phyloP scores from a whole-genome alignment of 768 basidiomycete species.

The Phylloporus sp. region DNA sequence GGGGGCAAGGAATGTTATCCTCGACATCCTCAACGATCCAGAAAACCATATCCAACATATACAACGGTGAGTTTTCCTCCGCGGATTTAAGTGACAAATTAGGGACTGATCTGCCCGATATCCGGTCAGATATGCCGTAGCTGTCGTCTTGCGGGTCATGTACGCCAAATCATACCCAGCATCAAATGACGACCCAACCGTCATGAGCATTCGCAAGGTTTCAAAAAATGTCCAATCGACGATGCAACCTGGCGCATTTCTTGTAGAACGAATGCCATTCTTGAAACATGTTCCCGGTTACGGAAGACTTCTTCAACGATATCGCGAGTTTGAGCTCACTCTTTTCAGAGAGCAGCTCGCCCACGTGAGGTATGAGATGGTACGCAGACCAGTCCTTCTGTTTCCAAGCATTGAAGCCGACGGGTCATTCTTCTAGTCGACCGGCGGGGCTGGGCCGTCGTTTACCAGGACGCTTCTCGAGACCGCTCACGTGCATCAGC shows the following conservation, averaged over 20 bases:
- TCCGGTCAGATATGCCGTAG: slow-evolving; percentile 18
- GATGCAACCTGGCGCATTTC: slow-evolving; percentile 44
- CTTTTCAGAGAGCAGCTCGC: slow-evolving; percentile 44
- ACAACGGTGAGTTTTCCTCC: slow-evolving; percentile 4
- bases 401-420: not conserved
- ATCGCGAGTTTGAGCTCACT: slow-evolving; percentile 44
- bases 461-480: slow-evolving; percentile 54
- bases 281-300: slow-evolving; percentile 50
- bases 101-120: not conserved
- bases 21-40: slow-evolving; percentile 19
- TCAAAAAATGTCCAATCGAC: slow-evolving; percentile 26
- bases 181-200: slow-evolving; percentile 11
- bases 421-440: slow-evolving; percentile 5
- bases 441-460: slow-evolving; percentile 15
- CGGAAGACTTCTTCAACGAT: slow-evolving; percentile 24
- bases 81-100: not conserved
- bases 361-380: slow-evolving; percentile 1
- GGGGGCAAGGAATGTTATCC: slow-evolving; percentile 15
- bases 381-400: not conserved
- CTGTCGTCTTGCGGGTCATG: slow-evolving; percentile 20
- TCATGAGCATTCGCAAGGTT: slow-evolving; percentile 16
- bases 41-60: slow-evolving; percentile 9
- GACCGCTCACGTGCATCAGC: slow-evolving; percentile 42
- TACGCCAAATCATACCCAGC: slow-evolving; percentile 27
- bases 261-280: slow-evolving; percentile 48